Conservation (phyloP, 1,139 yeast species). For the Pneumocystis canis region DNA sequence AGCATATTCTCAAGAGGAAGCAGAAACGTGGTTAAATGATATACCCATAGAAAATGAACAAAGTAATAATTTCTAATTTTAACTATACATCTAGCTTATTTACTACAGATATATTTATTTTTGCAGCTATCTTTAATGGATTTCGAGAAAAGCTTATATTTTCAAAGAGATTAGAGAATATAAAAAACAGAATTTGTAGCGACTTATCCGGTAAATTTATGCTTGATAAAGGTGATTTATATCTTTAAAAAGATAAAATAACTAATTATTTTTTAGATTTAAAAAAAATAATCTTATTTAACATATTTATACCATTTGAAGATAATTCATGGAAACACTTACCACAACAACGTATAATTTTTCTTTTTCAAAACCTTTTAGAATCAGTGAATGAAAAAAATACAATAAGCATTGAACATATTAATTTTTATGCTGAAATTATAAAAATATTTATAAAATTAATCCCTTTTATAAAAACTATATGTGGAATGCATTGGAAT, state of each 20-base stretch:
- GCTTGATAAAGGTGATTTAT: slow-evolving; percentile 25
- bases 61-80: background rate
- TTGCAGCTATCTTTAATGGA: slow-evolving; percentile 4
- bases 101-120: background rate
- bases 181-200: slow-evolving; percentile 50
- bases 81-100: background rate
- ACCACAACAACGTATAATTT: slow-evolving; percentile 38
- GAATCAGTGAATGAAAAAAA: slow-evolving; percentile 4
- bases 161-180: slow-evolving; percentile 25
- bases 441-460: slow-evolving; percentile 36
- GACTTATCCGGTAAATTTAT: slow-evolving; percentile 37
- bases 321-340: slow-evolving; percentile 27
- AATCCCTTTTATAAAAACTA: slow-evolving; percentile 21
- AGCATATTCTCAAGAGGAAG: background rate
- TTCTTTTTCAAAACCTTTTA: slow-evolving; percentile 15
- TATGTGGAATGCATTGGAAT: slow-evolving; percentile 19
- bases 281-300: slow-evolving; percentile 36
- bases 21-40: background rate
- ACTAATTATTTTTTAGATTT: slow-evolving; percentile 16
- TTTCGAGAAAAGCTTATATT: background rate
- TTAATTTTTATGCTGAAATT: slow-evolving; percentile 37
- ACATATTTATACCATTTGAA: slow-evolving; percentile 30
- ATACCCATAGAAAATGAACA: background rate
- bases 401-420: slow-evolving; percentile 24
- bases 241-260: background rate